Evolutionary conservation across 1,284 basidiomycete species (phyloP), one percentile per base, ranked within the genome.

Genomic region (Sporisorium iseilematis-ciliati): DNA sequence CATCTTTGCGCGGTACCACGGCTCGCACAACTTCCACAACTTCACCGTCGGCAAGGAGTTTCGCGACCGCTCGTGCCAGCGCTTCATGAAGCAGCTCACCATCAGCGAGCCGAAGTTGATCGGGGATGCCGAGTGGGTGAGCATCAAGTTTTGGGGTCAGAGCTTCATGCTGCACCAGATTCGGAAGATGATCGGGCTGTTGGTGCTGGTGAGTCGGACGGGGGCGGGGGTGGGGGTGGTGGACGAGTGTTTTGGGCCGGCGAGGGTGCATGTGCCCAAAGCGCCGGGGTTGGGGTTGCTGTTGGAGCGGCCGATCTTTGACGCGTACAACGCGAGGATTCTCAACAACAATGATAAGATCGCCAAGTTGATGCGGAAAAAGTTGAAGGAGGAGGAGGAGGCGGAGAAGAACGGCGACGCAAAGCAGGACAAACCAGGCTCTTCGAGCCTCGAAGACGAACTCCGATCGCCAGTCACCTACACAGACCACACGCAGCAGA

Each of bases 161-260:
- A 95, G 93, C 78, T 99, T 99, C 86, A 99, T 99, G 97, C 87
- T 99, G 63, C 96, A 99, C 86, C 96, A 99, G 82, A 89, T 90
- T 75, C 92, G 97, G 57, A 99, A 99, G 87, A 99, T 99, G 97
- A 94, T 98, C 87, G 91, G 92, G 1, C 89, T 91, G 40, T 88
- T 96, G 12, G 91, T 98, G 35, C 88, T 98, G 21, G 48, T 85
- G 7, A 76, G 71, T 1, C 61, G 82, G 3, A 82, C 68, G 2
- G 75, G 73, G 12, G 79, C 80, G 18, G 82, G 75, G 0, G 51
- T 59, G 20, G 74, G 77, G 29, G 65, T 85, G 46, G 66, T 85
- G 31, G 64, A 86, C 2, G 87, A 89, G 70, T 87, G 87, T 21
- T 90, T 88, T 70, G 88, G 88, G 0, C 91, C 92, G 1, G 89